Evolutionary conservation across 495 filamentous ascomycete species (phyloP).

Genomic region (Clavariopsis aquatica): DNA sequence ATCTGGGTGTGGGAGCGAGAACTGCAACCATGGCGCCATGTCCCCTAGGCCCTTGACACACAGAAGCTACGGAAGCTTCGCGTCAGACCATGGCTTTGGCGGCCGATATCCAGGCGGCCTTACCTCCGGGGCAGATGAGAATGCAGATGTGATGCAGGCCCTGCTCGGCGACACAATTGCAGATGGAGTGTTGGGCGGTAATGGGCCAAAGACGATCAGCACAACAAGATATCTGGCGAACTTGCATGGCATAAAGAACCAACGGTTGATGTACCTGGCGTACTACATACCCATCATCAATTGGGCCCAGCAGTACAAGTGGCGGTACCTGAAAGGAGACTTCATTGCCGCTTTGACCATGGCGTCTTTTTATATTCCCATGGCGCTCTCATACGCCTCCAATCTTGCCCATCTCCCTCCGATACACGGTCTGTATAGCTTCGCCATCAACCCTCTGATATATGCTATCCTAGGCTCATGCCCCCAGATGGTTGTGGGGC

Average conservation of each 20-base stretch:
- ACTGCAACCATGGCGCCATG: conserved; percentile 78
- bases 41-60: conserved; percentile 63
- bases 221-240: conserved; percentile 64
- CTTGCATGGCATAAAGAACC: conserved; percentile 60
- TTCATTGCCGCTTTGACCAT: conserved; percentile 83
- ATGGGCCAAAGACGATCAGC: conserved; percentile 58
- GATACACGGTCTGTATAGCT: conserved; percentile 93
- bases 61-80: conserved; percentile 51
- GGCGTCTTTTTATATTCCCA: conserved; percentile 96
- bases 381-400: conserved; percentile 90
- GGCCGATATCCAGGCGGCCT: conserved; percentile 34
- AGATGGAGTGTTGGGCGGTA: conserved; percentile 46
- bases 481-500: conserved; percentile 90
- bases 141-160: conserved; percentile 34
- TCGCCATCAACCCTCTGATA: conserved; percentile 84
- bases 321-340: conserved; percentile 81
- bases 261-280: conserved; percentile 67
- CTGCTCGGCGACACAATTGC: conserved; percentile 46
- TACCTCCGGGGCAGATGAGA: conserved; percentile 11
- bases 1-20: conserved; percentile 44
- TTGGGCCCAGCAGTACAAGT: conserved; percentile 84
- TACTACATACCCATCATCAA: conserved; percentile 92
- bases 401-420: conserved; percentile 93
- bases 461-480: conserved; percentile 91
- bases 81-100: conserved; percentile 42